Base-by-base conservation (phyloP, 805 yeast species). In the Pichia exigua region DNA sequence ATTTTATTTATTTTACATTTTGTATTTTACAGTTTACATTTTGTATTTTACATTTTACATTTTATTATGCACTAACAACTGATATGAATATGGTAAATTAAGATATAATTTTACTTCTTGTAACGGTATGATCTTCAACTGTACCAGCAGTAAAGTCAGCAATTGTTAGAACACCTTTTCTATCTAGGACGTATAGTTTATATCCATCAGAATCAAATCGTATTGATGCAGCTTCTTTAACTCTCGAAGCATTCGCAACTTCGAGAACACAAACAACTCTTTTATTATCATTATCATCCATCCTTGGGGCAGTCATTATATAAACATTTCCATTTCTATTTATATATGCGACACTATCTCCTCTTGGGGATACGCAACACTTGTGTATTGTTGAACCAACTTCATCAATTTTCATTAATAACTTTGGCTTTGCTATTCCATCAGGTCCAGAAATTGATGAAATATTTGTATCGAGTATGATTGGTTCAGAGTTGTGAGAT, bases 71-170 rank as follows among this genome's bases (percentile, higher is more conserved):
- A 35, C 20, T 8, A 35, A 35, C 17, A 7, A 8, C n/a, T n/a
- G 6, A 10, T 15, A 30, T 15, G 35, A 13, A 15, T 30, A 13
- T 30, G 35, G n/a, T 30, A 9, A 30, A 5, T 28, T 39, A 68
- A 54, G 70, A 73, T 17, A 81, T 68, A 42, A 81, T 77, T 63
- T 83, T 83, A 67, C 87, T 81, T 62, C 84, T 78, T 3, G 85
- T 77, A 9, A 85, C 83, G 18, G 81, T 84, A 24, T 75, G 76
- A 58, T 80, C 82, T 56, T 81, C 83, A 13, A 94, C 94, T 22
- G 83, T 67, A 2, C 95, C 96, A 49, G 89, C 91, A 15, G 94
- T 86, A 68, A 90, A 91, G 67, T 91, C 97, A 58, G 86, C 87
- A 32, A 90, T 78, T 55, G 83, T 82, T 45, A 90, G 69, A 0